Conservation (phyloP, 441 rosid genomes). For the Macaranga tanarius region DNA sequence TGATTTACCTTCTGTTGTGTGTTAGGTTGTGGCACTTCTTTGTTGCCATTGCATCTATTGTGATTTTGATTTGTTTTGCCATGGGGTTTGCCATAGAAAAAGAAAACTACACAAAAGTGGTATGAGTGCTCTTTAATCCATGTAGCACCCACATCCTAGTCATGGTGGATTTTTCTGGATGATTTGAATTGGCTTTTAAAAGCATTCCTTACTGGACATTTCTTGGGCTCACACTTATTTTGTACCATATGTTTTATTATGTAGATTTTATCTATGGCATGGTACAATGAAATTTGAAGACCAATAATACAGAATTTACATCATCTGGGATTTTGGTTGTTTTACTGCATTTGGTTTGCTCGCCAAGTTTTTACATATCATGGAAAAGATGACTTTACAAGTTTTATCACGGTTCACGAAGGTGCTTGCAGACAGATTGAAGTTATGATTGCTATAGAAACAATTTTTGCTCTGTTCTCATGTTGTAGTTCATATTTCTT, state of each 20-base stretch:
- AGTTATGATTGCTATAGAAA: background rate
- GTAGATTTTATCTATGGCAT: background rate
- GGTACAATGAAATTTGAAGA: background rate
- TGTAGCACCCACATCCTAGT: background rate
- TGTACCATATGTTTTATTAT: background rate
- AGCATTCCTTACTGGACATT: too few relatives aligned
- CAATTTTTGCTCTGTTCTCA: background rate
- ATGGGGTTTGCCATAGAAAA: too few relatives aligned
- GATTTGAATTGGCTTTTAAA: background rate
- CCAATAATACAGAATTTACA: background rate
- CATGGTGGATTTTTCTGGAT: background rate
- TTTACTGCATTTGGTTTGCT: background rate
- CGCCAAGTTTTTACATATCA: background rate
- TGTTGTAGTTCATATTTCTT: background rate
- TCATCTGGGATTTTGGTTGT: background rate
- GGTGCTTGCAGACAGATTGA: background rate
- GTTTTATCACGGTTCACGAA: background rate
- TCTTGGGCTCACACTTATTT: background rate
- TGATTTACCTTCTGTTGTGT: too few relatives aligned
- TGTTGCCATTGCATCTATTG: too few relatives aligned
- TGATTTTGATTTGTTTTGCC: too few relatives aligned
- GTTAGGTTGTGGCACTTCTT: too few relatives aligned
- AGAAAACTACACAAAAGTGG: too few relatives aligned
- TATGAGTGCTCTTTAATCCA: too few relatives aligned
- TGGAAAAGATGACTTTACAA: background rate